These are phyloP conservation scores for Fraxinus ornus DNA, from an alignment of 305 asterid species.

Conservation along the genomic window DNA sequence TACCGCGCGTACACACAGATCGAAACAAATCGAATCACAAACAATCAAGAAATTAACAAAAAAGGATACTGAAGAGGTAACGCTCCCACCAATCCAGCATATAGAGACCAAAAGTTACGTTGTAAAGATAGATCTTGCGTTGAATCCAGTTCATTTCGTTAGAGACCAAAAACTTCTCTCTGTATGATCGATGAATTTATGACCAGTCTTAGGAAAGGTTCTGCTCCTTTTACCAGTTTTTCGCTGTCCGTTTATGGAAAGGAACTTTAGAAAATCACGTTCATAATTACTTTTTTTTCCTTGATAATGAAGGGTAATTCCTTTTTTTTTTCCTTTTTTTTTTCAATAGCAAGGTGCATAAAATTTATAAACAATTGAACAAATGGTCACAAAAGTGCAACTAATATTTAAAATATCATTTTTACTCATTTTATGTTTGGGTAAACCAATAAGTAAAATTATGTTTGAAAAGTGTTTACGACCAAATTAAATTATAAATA, in stretches of 20 bases:
- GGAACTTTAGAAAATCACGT: too few relatives aligned
- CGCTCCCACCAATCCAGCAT: constrained; percentile 99
- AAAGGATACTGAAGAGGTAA: constrained; percentile 80
- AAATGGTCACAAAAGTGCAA: not conserved
- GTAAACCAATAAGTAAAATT: too few relatives aligned
- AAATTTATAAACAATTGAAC: too few relatives aligned
- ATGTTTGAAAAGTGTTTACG: too few relatives aligned
- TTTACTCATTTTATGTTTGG: not conserved
- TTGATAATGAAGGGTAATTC: too few relatives aligned
- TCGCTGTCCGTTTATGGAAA: too few relatives aligned
- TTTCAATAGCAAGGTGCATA: too few relatives aligned
- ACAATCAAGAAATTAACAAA: not conserved
- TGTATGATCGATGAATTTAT: not conserved
- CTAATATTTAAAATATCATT: too few relatives aligned
- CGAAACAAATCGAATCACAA: constrained; percentile 10
- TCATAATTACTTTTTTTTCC: too few relatives aligned
- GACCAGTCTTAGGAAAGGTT: not conserved
- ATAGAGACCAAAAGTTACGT: constrained; percentile 84
- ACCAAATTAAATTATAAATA: too few relatives aligned
- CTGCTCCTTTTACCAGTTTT: too few relatives aligned
- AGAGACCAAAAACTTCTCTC: not conserved
- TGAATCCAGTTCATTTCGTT: constrained; percentile 68
- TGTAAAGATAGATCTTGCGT: constrained; percentile 79
- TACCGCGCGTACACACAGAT: not conserved
- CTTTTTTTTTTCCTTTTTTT: too few relatives aligned